These are phyloP conservation scores for Ophiostoma tasmaniense DNA, from an alignment of 2,329 filamentous ascomycete species.

Conservation along the genomic window DNA sequence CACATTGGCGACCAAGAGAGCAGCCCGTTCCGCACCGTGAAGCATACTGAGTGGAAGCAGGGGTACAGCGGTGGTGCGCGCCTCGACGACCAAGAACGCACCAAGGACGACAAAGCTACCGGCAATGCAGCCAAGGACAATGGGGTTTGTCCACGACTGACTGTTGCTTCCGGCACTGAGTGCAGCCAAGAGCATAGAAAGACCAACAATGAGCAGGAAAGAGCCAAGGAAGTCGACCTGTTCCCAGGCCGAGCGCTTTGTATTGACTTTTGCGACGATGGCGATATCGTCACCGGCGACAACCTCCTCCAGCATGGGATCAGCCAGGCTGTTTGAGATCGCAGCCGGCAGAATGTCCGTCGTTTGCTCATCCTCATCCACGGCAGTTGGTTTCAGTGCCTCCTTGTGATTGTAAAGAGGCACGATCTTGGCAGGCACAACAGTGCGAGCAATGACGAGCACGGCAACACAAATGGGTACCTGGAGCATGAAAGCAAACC, in stretches of 20 bases:
- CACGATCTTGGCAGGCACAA: constrained; percentile 3
- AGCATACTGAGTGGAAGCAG: constrained; percentile 50
- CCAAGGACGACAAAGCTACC: constrained; percentile 36
- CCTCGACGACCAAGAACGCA: constrained; percentile 41
- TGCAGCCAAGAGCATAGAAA: constrained; percentile 49
- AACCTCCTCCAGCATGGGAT: constrained; percentile 7
- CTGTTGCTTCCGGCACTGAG: constrained; percentile 50
- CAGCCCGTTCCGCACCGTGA: constrained; percentile 43
- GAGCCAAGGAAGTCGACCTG: constrained; percentile 52
- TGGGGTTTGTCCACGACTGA: constrained; percentile 42
- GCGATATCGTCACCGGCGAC: neutral
- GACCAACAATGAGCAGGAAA: constrained; percentile 46
- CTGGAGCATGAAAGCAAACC: constrained; percentile 58
- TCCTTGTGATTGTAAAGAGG: constrained; percentile 17
- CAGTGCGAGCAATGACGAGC: constrained; percentile 25
- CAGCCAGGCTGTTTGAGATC: neutral
- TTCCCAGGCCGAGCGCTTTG: constrained; percentile 33
- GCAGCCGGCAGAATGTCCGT: neutral
- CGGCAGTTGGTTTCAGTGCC: constrained; percentile 20
- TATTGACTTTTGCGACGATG: constrained; percentile 25
- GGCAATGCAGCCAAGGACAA: constrained; percentile 39
- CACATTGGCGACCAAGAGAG: constrained; percentile 50
- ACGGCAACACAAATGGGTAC: constrained; percentile 51
- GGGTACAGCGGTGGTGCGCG: constrained; percentile 41
- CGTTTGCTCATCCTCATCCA: neutral